Conservation (phyloP, 2,329 filamentous ascomycete genomes). For the Colletotrichum karsti region DNA sequence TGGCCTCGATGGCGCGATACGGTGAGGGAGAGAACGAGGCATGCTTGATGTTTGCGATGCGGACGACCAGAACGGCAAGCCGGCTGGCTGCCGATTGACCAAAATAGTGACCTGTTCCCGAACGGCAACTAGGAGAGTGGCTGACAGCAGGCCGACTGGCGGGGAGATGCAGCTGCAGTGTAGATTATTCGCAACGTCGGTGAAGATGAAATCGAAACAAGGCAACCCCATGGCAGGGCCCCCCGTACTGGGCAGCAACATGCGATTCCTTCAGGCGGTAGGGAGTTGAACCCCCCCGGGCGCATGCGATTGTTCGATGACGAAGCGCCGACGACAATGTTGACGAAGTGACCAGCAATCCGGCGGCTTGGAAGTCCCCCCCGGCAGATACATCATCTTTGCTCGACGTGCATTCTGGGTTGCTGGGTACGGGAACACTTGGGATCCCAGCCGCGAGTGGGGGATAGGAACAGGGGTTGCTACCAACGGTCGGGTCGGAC, state of each 20-base stretch:
- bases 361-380: conserved; percentile 6
- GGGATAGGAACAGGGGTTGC: conserved; percentile 10
- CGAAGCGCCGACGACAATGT: conserved; percentile 10
- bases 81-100: conserved; percentile 8
- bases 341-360: background rate
- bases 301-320: conserved; percentile 4
- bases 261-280: background rate
- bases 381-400: background rate
- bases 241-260: conserved; percentile 18
- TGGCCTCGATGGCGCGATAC: conserved; percentile 8
- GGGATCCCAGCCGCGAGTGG: conserved; percentile 16
- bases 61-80: background rate
- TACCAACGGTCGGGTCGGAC: conserved; percentile 18
- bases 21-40: conserved; percentile 16
- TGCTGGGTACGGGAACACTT: conserved; percentile 23
- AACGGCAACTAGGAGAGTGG: background rate
- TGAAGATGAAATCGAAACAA: background rate
- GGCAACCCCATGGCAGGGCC: background rate
- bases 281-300: background rate
- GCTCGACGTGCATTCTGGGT: conserved; percentile 8
- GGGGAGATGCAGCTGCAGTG: background rate
- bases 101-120: background rate
- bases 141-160: background rate
- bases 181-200: background rate
- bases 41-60: conserved; percentile 7